Evolutionary conservation across 768 basidiomycete genomes (phyloP).

Genomic region (Phanerochaete carnosa): DNA sequence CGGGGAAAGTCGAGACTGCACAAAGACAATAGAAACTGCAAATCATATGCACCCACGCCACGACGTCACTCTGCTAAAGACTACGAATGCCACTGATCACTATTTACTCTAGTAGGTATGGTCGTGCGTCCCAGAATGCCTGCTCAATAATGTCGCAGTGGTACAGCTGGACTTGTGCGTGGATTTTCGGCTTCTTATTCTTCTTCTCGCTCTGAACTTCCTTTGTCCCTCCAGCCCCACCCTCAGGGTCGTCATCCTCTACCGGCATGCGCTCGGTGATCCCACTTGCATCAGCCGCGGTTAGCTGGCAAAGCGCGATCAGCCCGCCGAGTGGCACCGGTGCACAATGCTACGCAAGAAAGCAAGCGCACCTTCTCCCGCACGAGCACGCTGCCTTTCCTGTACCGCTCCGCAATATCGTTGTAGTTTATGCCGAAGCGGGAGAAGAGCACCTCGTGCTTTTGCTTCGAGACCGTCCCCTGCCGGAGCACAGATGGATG

Average conservation of each 20-base stretch:
- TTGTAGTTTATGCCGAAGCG: conserved; percentile 90
- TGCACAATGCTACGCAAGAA: not conserved
- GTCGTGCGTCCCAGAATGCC: conserved; percentile 71
- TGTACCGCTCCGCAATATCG: conserved; percentile 59
- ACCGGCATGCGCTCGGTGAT: not conserved
- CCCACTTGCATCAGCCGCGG: not conserved
- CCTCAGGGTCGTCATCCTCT: not conserved
- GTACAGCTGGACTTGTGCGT: conserved; percentile 50
- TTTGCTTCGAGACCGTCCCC: conserved; percentile 88
- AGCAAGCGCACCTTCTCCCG: conserved; percentile 49
- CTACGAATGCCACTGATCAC: not conserved
- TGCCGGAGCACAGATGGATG: conserved; percentile 27
- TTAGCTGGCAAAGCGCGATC: not conserved
- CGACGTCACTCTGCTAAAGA: no score
- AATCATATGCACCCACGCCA: no score
- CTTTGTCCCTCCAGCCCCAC: not conserved
- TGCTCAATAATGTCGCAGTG: conserved; percentile 86
- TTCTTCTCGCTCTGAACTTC: not conserved
- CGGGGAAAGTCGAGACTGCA: no score
- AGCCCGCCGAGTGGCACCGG: not conserved
- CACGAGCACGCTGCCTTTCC: conserved; percentile 84
- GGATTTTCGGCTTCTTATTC: conserved; percentile 23
- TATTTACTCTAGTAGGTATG: conserved; percentile 35
- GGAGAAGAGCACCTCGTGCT: conserved; percentile 87
- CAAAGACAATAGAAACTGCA: no score